Evolutionary conservation across 371 early-diverging fungal genomes (phyloP).

Genomic region (Synchytrium microbalum): DNA sequence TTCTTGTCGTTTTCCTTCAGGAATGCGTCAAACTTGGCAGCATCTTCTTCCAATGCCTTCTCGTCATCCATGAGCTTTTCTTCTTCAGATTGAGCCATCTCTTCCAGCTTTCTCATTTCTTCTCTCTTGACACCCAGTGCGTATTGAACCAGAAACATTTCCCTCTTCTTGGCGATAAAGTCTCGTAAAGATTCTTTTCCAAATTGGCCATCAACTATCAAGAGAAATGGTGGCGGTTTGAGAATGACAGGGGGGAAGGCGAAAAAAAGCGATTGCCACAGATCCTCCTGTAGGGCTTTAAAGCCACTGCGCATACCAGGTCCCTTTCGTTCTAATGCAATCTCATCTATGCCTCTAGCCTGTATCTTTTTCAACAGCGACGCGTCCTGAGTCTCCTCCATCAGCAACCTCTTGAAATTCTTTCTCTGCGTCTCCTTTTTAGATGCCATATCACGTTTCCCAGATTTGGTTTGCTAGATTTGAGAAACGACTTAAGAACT

Average conservation of each 20-base stretch:
- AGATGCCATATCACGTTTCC: too few relatives aligned
- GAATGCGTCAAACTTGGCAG: constrained; percentile 46
- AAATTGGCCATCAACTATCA: constrained; percentile 33
- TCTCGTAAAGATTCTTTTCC: constrained; percentile 41
- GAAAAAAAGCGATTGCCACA: too few relatives aligned
- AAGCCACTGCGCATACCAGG: too few relatives aligned
- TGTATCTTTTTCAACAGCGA: too few relatives aligned
- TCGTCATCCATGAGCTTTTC: constrained; percentile 47
- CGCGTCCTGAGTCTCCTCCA: too few relatives aligned
- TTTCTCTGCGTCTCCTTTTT: too few relatives aligned
- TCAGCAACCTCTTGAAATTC: too few relatives aligned
- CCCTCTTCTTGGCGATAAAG: constrained; percentile 45
- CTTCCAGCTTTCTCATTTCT: constrained; percentile 45
- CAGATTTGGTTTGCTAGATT: too few relatives aligned
- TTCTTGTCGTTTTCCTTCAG: constrained; percentile 49
- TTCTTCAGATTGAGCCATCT: constrained; percentile 44
- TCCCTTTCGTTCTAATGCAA: too few relatives aligned
- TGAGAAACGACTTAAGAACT: too few relatives aligned
- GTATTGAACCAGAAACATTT: constrained; percentile 48
- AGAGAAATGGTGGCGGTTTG: not conserved
- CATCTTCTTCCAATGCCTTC: constrained; percentile 46
- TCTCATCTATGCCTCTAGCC: too few relatives aligned
- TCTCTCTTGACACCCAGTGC: constrained; percentile 45
- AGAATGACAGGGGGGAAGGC: not conserved
- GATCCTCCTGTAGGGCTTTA: too few relatives aligned